phyloP scores from a whole-genome alignment of 225 moss, liverwort and hornwort genomes.

The Pseudoscleropodium purum region DNA sequence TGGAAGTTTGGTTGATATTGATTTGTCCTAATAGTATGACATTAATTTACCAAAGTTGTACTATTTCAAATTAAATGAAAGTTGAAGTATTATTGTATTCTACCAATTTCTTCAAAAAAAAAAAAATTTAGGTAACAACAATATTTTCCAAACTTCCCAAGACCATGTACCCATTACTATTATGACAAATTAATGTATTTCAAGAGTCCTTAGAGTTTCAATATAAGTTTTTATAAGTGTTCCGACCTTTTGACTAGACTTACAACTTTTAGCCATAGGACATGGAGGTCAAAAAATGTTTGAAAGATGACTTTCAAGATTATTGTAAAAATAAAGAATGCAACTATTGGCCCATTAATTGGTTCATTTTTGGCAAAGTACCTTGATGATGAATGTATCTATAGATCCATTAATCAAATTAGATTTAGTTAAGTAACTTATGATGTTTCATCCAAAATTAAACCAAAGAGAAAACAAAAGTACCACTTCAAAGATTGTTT shows the following conservation, averaged over 20 bases:
- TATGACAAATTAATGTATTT: not conserved
- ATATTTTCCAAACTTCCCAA: too few relatives aligned
- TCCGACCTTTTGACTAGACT: not conserved
- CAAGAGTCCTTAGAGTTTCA: not conserved
- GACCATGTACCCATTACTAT: not conserved
- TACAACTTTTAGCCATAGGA: not conserved
- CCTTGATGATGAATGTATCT: not conserved
- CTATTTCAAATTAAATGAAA: not conserved
- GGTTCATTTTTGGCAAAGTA: not conserved
- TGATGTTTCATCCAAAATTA: not conserved
- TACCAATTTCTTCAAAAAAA: not conserved
- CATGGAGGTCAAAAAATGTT: fast-evolving
- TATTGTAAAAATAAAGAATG: not conserved
- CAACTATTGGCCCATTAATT: not conserved
- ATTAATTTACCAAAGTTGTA: not conserved
- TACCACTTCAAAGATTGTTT: not conserved
- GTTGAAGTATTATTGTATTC: not conserved
- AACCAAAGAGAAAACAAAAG: not conserved
- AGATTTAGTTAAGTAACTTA: not conserved
- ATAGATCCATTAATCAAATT: not conserved
- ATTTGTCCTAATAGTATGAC: not conserved
- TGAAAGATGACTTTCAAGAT: not conserved
- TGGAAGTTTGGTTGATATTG: fast-evolving
- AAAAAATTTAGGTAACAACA: too few relatives aligned
- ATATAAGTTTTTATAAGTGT: not conserved